Evolutionary conservation across 2,329 filamentous ascomycete genomes (phyloP), one percentile per base, ranked within the genome.

Genomic region (Xenoacremonium recifei): DNA sequence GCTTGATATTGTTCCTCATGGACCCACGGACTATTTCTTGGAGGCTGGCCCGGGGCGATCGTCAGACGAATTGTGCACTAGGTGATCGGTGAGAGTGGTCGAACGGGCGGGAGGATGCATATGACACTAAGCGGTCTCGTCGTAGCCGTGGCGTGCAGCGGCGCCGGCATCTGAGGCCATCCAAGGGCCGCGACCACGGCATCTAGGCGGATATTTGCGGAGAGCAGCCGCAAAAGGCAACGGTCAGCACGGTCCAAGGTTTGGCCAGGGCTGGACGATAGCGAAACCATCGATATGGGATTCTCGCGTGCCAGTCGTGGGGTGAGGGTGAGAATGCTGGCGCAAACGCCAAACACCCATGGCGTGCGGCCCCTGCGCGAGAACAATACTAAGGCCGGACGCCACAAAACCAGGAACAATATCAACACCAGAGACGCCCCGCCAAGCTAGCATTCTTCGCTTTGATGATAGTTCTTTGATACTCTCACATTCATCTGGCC

Each of bases 371-470:
- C 39, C 21, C 23, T 5, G 17, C 27, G 27, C 16, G 4, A 50
- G 50, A 62, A 65, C 62, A 64, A 64, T 64, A 61, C 52, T 52
- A 63, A 63, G 52, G 44, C 35, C 21, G 42, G 34, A 45, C 50
- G 59, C 58, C 60, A 58, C 57, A 47, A 49, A 55, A 49, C 43
- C 39, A 37, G 50, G 51, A 64, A 64, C 61, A 65, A 65, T 65
- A 57, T 50, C 50, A 64, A 55, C 39, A 39, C 43, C 52, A 54
- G 35, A 41, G 31, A 34, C 51, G 45, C 45, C 49, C 47, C 39
- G 17, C 44, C 36, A 19, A 23, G 27, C 21, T 36, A 52, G 35
- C 45, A 47, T 51, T 44, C 37, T 48, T 35, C 30, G 42, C 37
- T n/a, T 30, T 41, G 47, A 48, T 48, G 49, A 57, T 41, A 41